Evolutionary conservation across 805 yeast species (phyloP), one percentile per base, ranked within the genome.

Genomic region (Cyberlindnera misumaiensis): DNA sequence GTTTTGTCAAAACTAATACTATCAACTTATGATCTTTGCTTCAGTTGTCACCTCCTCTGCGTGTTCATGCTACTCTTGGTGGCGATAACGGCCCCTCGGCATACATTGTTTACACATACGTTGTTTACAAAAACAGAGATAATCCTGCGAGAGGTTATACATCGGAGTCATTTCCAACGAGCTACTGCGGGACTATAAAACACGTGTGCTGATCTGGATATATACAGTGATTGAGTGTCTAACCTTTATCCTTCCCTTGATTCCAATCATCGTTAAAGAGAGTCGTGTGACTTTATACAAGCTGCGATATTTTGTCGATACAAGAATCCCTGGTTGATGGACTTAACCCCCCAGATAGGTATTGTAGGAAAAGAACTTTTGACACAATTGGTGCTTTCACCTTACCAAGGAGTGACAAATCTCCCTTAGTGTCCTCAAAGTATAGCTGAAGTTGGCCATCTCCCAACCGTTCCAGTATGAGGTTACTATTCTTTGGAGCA

Each of bases 281-380:
- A 51, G 42, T 61, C 34, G 64, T 60, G 36, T 63, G 16, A 15
- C 22, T 26, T 40, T 17, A 53, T 14, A 51, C 57, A 5, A 55
- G 37, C 28, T 47, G 43, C 1, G 54, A 42, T 24, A 67, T 56
- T 7, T 62, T 68, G 30, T 65, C 60, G 16, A 64, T 61, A 40
- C 72, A 63, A 32, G 66, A 61, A 35, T 63, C 62, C 41, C 74
- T 63, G 28, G 80, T 68, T 2, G 72, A 63, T 48, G 73, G 78
- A 48, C 81, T 70, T 48, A 83, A 67, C 1, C 90, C 90, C 45
- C 85, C 90, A 47, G 83, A 73, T 48, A 88, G 60, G 57, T 90
- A 89, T 58, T 81, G 86, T 47, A 83, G 63, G 47, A 88, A 76
- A 39, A 89, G 63, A n/a, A 82, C 64, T 44, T 77, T 74, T 2